Evolutionary conservation across 345 rosid genomes (phyloP).

Genomic region (Dipteronia sinensis): DNA sequence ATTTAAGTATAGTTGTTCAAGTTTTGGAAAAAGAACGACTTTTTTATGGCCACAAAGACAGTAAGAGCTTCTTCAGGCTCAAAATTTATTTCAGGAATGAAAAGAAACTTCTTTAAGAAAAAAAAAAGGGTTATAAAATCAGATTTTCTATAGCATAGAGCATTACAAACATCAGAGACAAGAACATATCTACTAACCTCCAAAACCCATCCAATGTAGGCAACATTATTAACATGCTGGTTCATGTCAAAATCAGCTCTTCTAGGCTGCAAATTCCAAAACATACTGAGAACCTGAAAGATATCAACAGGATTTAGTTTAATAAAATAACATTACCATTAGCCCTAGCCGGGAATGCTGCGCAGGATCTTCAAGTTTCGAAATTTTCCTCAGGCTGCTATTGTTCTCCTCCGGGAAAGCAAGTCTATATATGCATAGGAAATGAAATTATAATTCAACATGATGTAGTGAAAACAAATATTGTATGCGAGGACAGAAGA

Average conservation of each 20-base stretch:
- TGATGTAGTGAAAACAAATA: background rate
- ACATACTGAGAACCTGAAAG: slow-evolving; percentile 2
- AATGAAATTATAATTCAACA: slow-evolving; percentile 8
- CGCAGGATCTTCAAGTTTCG: slow-evolving; percentile 77
- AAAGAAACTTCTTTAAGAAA: background rate
- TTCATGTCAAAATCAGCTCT: slow-evolving; percentile 98
- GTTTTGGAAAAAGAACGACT: background rate
- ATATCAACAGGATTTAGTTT: background rate
- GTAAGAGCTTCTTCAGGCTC: background rate
- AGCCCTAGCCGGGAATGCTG: slow-evolving; percentile 70
- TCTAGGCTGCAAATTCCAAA: slow-evolving; percentile 57
- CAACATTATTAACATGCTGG: slow-evolving; percentile 89
- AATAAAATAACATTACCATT: slow-evolving; percentile 44
- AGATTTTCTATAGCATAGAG: background rate
- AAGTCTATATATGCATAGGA: slow-evolving; percentile 41
- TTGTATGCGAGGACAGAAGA: background rate
- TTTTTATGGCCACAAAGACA: background rate
- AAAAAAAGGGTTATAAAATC: background rate
- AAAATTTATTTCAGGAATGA: background rate
- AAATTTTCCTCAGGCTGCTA: slow-evolving; percentile 70
- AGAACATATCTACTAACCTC: slow-evolving; percentile 56
- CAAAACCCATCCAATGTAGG: slow-evolving; percentile 92
- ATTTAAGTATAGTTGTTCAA: background rate
- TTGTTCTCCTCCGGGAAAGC: slow-evolving; percentile 84
- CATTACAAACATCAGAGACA: background rate